phyloP scores from a whole-genome alignment of 148 eudicot species.

The Chenopodium album region DNA sequence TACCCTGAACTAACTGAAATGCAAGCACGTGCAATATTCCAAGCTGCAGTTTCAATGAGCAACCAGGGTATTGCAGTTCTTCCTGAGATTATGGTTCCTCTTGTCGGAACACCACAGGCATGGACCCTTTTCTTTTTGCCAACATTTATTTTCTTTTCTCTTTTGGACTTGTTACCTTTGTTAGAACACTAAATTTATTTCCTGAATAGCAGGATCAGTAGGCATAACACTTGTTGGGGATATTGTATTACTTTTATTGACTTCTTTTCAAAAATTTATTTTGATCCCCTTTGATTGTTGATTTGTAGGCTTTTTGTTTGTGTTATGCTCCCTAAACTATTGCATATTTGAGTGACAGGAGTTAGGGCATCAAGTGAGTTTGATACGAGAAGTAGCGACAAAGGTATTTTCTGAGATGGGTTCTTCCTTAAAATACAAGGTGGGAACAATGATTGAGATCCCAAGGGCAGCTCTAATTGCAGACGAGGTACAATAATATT shows the following conservation, averaged over 20 bases:
- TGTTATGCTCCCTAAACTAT: not conserved
- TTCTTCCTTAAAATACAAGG: constrained; percentile 63
- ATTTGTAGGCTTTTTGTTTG: not conserved
- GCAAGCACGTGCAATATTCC: constrained; percentile 92
- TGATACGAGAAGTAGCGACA: constrained; percentile 67
- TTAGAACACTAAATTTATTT: no score
- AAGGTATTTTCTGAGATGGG: constrained; percentile 87
- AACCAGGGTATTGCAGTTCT: constrained; percentile 74
- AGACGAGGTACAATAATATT: constrained; percentile 64
- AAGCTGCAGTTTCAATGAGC: constrained; percentile 79
- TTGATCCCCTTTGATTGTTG: no score
- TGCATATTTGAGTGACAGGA: constrained; percentile 49
- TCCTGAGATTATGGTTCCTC: constrained; percentile 99
- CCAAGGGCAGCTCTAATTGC: constrained; percentile 98
- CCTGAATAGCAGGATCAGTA: not conserved
- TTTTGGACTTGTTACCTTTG: not conserved
- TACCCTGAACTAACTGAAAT: constrained; percentile 96
- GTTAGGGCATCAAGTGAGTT: constrained; percentile 71
- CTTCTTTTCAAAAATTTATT: not conserved
- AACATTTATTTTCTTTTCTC: constrained; percentile 5
- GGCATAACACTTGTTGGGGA: not conserved
- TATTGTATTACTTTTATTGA: not conserved
- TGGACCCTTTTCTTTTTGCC: not conserved
- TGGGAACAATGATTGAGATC: constrained; percentile 97
- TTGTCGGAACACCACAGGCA: constrained; percentile 97